These are phyloP conservation scores for Streptanthus diversifolius DNA, from an alignment of 345 rosid species.

Conservation along the genomic window DNA sequence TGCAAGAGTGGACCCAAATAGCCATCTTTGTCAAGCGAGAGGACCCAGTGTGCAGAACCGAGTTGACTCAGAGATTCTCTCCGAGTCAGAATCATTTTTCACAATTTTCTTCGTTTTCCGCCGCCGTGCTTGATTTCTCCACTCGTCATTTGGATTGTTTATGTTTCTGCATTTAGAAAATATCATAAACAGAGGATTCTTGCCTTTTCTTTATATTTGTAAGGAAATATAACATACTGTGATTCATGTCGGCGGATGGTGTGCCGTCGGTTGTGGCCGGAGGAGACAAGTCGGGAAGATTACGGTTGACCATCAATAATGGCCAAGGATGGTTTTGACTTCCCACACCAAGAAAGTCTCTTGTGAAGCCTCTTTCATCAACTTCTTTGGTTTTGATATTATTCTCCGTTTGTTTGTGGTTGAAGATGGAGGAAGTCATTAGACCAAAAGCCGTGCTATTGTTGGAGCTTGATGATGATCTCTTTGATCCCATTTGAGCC, in stretches of 20 bases:
- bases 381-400: slow-evolving; percentile 17
- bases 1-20: slow-evolving; percentile 31
- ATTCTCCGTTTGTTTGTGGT: slow-evolving; percentile 3
- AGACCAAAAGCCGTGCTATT: slow-evolving; percentile 27
- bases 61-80: slow-evolving; percentile 29
- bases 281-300: slow-evolving; percentile 37
- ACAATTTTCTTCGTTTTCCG: background rate
- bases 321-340: slow-evolving; percentile 28
- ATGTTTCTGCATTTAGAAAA: slow-evolving; percentile 3
- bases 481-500: slow-evolving; percentile 81
- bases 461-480: slow-evolving; percentile 25
- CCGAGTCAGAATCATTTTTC: slow-evolving; percentile 34
- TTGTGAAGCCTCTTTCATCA: slow-evolving; percentile 44
- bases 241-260: slow-evolving; percentile 21
- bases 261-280: slow-evolving; percentile 32
- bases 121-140: background rate
- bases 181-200: slow-evolving; percentile 18
- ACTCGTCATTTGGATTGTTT: background rate
- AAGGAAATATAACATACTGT: background rate
- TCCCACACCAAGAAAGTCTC: slow-evolving; percentile 74
- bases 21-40: slow-evolving; percentile 21
- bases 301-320: slow-evolving; percentile 40
- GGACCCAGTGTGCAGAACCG: slow-evolving; percentile 12
- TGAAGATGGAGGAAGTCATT: slow-evolving; percentile 27
- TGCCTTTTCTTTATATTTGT: background rate